A percentile compares a stretch with the other conserved stretches of the same genome.
Evolutionary conservation across 116 monocot species (phyloP).

Genomic region (Thalassia testudinum): DNA sequence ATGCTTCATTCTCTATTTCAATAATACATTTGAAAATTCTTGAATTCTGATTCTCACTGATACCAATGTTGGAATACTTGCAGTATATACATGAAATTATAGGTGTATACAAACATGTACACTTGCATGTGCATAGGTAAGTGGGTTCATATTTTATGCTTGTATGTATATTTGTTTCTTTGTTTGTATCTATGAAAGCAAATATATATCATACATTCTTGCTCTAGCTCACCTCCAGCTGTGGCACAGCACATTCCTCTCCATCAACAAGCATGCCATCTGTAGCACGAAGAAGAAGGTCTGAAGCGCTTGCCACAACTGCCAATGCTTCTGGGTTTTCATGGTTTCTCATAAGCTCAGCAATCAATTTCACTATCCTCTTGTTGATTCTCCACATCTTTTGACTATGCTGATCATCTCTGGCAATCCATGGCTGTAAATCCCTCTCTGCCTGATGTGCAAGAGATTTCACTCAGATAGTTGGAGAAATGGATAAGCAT

Average conservation of each 20-base stretch:
- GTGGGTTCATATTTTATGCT: no score
- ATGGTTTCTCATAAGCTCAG: constrained; percentile 68
- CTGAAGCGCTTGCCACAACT: constrained; percentile 70
- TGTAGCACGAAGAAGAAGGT: constrained; percentile 85
- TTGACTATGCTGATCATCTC: constrained; percentile 76
- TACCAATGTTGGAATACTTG: no score
- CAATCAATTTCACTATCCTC: constrained; percentile 71
- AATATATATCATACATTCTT: no score
- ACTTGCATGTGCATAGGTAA: no score
- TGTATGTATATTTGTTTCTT: no score
- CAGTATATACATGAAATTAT: no score
- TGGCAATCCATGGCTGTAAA: constrained; percentile 88
- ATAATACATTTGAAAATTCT: no score
- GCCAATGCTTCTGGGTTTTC: constrained; percentile 54
- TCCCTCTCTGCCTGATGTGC: constrained; percentile 67
- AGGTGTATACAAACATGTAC: no score
- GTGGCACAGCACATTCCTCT: constrained; percentile 82
- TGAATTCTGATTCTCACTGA: no score
- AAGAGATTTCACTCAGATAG: not conserved
- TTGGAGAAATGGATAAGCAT: not conserved
- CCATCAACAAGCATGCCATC: constrained; percentile 96
- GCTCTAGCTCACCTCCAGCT: constrained; percentile 51
- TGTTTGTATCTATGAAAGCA: no score
- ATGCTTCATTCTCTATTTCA: no score
- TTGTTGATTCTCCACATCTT: constrained; percentile 83